Base-by-base conservation (phyloP, 768 basidiomycete genomes). In the Naganishia randhawae region DNA sequence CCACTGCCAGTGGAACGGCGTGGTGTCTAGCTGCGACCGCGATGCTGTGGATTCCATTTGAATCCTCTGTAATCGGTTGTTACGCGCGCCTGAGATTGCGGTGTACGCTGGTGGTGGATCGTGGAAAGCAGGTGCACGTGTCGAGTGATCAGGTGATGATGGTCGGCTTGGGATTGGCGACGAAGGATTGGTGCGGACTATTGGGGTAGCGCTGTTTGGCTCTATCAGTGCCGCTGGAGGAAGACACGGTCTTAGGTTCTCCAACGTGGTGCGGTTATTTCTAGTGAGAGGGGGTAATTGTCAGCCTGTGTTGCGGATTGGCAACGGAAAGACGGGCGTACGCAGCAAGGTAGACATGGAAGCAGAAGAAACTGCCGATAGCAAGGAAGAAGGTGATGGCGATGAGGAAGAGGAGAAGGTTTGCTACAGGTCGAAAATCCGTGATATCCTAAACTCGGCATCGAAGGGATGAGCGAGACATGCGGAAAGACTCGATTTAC, bases 361-460 rank as follows among this genome's bases (percentile, higher is more conserved):
- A 78, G 7, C 65, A 50, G 2, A 71, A 64, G 61, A 78, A 67
- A 45, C 72, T 61, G 5, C 77, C 77, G 2, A 78, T 66, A n/a
- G 73, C 66, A 1, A 78, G 62, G 14, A 68, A 62, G 68, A 76
- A 74, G 65, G 76, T 74, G 1, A 41, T 68, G 0, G 71, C 76
- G 39, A 72, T 50, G 22, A 77, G 48, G 7, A 71, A 68, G 31
- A 78, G 50, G 45, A 76, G 35, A 71, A 78, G 71, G 42, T 65
- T 71, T 11, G 72, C 63, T 2, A 76, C 73, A 3, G 75, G 76
- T 11, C 66, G 64, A 31, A 77, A 68, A 19, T 74, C 75, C 5
- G 66, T 42, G 45, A 50, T 50, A 61, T 65, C 16, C 61, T 61
- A 2, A n/a, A n/a, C n/a, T n/a, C n/a, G n/a, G n/a, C n/a, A n/a